A percentile compares a stretch with the other conserved stretches of the same genome.
Evolutionary conservation across 345 rosid species (phyloP).

Genomic region (Laguncularia racemosa): DNA sequence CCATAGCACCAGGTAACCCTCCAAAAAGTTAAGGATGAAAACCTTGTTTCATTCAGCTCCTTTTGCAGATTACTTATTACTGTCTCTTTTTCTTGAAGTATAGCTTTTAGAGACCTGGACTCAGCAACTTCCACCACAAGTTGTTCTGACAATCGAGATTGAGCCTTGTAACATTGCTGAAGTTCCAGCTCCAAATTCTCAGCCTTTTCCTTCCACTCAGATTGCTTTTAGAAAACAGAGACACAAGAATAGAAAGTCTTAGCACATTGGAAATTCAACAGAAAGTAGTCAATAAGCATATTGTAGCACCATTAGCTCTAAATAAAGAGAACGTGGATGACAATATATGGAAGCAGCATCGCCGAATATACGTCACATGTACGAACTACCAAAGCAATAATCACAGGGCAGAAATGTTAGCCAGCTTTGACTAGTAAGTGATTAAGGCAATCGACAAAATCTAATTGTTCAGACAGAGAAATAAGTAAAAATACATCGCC

Average conservation of each 20-base stretch:
- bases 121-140: slow-evolving; percentile 88
- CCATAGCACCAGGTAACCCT: slow-evolving; percentile 6
- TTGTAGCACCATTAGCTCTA: no score
- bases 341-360: no score
- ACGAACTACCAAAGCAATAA: no score
- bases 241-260: not conserved
- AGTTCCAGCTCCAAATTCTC: slow-evolving; percentile 70
- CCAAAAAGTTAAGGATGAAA: not conserved
- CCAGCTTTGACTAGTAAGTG: no score
- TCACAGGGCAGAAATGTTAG: no score
- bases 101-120: slow-evolving; percentile 59
- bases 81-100: slow-evolving; percentile 61
- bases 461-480: no score
- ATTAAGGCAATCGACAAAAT: no score
- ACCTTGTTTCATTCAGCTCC: slow-evolving; percentile 53
- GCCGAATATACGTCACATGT: no score
- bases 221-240: slow-evolving; percentile 39
- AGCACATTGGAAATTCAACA: no score
- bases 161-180: slow-evolving; percentile 93
- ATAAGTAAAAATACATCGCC: no score
- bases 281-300: no score
- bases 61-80: slow-evolving; percentile 38
- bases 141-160: slow-evolving; percentile 80
- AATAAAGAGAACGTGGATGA: no score
- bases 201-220: slow-evolving; percentile 94